Evolutionary conservation across 345 rosid species (phyloP), one percentile per base, ranked within the genome.

Genomic region (Cardamine chenopodiifolia): DNA sequence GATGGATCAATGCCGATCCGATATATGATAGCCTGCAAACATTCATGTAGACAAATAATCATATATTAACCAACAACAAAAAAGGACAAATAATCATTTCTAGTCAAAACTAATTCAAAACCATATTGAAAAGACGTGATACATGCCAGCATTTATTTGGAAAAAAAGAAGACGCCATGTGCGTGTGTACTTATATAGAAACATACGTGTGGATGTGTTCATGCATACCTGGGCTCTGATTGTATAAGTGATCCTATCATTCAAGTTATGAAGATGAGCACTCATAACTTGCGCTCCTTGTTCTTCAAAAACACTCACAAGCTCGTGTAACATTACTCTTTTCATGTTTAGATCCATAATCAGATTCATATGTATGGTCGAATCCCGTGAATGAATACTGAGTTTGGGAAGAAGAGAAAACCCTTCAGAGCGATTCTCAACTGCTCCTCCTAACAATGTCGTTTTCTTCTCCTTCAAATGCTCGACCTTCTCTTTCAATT

Each of bases 261-360:
- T 72, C 28, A 77, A 31, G 67, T 29, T 77, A 8, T 65, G 62
- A 66, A 71, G 55, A 66, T 42, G 22, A 17, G 53, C 57, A 65
- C 32, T 71, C 76, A 77, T 66, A 37, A 71, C 56, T 64, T 65
- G 68, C 31, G 81, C 81, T 49, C 80, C 80, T 77, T 65, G 77
- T 39, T 77, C 77, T 66, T 39, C 68, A 28, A 77, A 72, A 77
- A 64, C 39, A 26, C 55, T 71, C 4, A 77, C 8, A 56, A 71
- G 68, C 57, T 68, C 73, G 32, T 59, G 73, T 20, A 75, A 34
- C 73, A 15, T 7, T 2, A 75, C 61, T 59, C 20, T 75, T 37
- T 57, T 74, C 53, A 68, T 58, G 47, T 61, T 60, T 11, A 6
- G 9, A 52, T 39, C 68, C 32, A 71, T 29, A 6, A 66, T 23